A percentile compares a stretch with the other conserved stretches of the same genome.
phyloP scores from a whole-genome alignment of 176 grass and related monocot genomes.

The Thalia dealbata region DNA sequence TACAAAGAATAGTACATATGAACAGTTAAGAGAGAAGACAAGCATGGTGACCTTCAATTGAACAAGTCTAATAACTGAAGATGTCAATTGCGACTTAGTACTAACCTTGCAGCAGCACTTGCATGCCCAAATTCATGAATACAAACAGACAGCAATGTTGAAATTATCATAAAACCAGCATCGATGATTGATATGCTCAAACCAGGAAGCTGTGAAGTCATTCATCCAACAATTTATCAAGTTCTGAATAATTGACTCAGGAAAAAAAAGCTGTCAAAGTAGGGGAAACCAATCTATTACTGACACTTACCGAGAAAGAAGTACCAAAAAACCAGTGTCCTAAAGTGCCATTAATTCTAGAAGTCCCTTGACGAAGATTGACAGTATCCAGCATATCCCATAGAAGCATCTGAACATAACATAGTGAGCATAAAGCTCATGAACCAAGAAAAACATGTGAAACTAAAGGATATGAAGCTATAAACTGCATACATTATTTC shows the following conservation, averaged over 20 bases:
- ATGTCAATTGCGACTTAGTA: slow-evolving; percentile 16
- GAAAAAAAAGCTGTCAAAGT: too few species aligned
- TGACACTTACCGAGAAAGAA: slow-evolving; percentile 18
- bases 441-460: slow-evolving; percentile 5
- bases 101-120: slow-evolving; percentile 79
- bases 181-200: slow-evolving; percentile 53
- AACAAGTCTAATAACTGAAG: background rate
- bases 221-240: background rate
- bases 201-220: slow-evolving; percentile 37
- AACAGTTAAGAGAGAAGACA: background rate
- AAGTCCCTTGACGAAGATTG: slow-evolving; percentile 25
- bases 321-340: slow-evolving; percentile 30
- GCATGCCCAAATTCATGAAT: slow-evolving; percentile 95
- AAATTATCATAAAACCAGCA: slow-evolving; percentile 39
- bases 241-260: background rate
- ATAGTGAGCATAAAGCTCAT: slow-evolving; percentile 1
- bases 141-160: slow-evolving; percentile 68
- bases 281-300: background rate
- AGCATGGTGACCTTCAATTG: background rate
- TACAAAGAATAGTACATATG: too few species aligned
- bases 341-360: slow-evolving; percentile 45
- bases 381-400: slow-evolving; percentile 37
- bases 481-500: background rate
- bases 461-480: background rate
- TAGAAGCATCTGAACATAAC: slow-evolving; percentile 50